Evolutionary conservation across 306 rosid species (phyloP).

Genomic region (Calophaca sinica): DNA sequence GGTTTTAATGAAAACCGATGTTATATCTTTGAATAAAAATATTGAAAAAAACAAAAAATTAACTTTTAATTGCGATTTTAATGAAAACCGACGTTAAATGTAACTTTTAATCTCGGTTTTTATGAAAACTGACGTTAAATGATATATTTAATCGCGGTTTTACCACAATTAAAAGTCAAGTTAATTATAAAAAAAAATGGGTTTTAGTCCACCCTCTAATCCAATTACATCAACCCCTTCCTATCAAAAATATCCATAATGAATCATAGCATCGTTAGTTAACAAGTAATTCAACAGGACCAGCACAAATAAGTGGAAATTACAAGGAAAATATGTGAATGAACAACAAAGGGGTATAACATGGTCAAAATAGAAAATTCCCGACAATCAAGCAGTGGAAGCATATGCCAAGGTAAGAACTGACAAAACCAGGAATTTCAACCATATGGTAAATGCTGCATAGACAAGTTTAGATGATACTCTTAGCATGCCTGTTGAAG

Average conservation of each 20-base stretch:
- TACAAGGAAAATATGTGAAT: constrained; percentile 16
- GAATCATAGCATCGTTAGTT: constrained; percentile 10
- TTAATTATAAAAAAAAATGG: too few species aligned
- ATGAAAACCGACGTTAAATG: too few species aligned
- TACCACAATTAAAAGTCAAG: too few species aligned
- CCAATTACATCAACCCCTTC: constrained; percentile 27
- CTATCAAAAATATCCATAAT: background rate
- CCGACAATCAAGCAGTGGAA: constrained; percentile 30
- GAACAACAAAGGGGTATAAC: constrained; percentile 1
- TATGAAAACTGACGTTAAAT: too few species aligned
- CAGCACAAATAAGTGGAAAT: constrained; percentile 35
- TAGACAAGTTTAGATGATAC: constrained; percentile 16
- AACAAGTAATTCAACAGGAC: constrained; percentile 5
- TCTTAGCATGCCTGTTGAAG: constrained; percentile 13
- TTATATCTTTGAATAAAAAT: too few species aligned
- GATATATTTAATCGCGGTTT: too few species aligned
- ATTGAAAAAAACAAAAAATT: too few species aligned
- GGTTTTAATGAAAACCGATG: too few species aligned
- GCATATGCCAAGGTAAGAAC: constrained; percentile 26
- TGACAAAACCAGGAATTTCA: constrained; percentile 26
- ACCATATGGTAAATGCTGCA: constrained; percentile 3
- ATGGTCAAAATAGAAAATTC: constrained; percentile 41
- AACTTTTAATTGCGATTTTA: too few species aligned
- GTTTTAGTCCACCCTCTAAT: too few species aligned
- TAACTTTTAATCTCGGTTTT: too few species aligned